Percentiles rank a stretch among this genome's conserved stretches.
phyloP scores from a whole-genome alignment of 768 basidiomycete genomes.

The Hygrophorus russula region DNA sequence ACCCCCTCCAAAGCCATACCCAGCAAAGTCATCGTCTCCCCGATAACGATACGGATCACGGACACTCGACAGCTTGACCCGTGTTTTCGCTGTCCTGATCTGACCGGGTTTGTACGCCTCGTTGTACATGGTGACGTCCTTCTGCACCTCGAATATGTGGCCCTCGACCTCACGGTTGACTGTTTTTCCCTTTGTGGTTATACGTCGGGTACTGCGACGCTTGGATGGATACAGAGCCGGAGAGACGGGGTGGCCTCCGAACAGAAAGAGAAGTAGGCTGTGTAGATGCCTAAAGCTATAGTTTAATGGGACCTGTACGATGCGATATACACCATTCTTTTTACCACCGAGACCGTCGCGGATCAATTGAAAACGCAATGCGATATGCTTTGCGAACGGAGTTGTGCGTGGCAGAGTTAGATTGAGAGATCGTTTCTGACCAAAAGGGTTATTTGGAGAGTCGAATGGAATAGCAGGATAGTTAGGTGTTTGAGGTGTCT shows the following conservation, averaged over 20 bases:
- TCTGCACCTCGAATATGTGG: conserved; percentile 53
- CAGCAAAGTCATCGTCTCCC: conserved; percentile 18
- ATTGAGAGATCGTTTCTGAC: conserved; percentile 1
- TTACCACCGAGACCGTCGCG: neutral
- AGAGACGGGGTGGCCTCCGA: conserved; percentile 22
- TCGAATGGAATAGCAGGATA: conserved; percentile 8
- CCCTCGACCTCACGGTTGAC: conserved; percentile 22
- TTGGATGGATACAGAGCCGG: conserved; percentile 4
- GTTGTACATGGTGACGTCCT: conserved; percentile 30
- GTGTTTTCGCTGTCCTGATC: conserved; percentile 38
- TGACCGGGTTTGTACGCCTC: conserved; percentile 35
- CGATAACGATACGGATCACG: conserved; percentile 36
- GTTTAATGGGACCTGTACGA: conserved; percentile 59
- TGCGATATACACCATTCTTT: conserved; percentile 37
- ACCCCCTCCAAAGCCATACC: conserved; percentile 22
- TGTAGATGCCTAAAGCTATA: conserved; percentile 61
- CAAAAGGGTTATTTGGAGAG: conserved; percentile 10
- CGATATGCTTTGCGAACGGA: conserved; percentile 7
- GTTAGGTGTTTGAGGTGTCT: neutral
- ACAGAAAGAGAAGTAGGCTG: conserved; percentile 51
- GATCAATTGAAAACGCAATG: conserved; percentile 7
- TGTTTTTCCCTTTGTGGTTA: neutral
- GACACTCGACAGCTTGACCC: conserved; percentile 39
- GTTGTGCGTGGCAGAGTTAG: conserved; percentile 5
- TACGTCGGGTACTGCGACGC: neutral